These are phyloP conservation scores for Fraxinus nigra DNA, from an alignment of 305 asterid species.

Conservation along the genomic window DNA sequence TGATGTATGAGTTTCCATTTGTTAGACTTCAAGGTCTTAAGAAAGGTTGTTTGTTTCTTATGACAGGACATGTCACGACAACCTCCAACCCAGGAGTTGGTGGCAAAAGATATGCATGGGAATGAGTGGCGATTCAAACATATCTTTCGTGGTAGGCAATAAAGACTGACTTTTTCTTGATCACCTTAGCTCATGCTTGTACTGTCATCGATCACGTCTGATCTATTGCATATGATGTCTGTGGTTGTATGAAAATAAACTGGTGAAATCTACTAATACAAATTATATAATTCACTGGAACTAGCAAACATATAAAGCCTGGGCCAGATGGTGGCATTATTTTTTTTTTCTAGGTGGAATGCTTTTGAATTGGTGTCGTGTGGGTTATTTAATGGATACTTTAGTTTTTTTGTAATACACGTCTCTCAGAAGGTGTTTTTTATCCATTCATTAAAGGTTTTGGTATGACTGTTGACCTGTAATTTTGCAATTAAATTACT, in stretches of 20 bases:
- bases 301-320: not conserved
- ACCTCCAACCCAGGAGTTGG: conserved; percentile 93
- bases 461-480: not conserved
- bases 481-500: conserved; percentile 8
- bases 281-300: not conserved
- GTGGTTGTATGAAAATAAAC: not conserved
- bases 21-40: conserved; percentile 14
- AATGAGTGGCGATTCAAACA: conserved; percentile 91
- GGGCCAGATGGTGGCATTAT: not conserved
- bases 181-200: not conserved
- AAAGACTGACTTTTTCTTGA: not conserved
- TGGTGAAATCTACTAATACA: not conserved
- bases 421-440: not conserved
- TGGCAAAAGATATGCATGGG: conserved; percentile 89
- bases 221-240: conserved; percentile 7
- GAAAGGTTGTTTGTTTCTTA: conserved; percentile 8
- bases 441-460: not conserved
- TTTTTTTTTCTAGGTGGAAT: not conserved
- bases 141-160: conserved; percentile 75
- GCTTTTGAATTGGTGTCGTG: not conserved
- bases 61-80: conserved; percentile 88
- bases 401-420: not conserved
- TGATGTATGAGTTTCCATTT: not conserved
- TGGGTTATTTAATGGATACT: not conserved
- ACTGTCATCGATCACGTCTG: not conserved